Base-by-base conservation (phyloP, 2,329 filamentous ascomycete species). In the Cryphonectria carpinicola region DNA sequence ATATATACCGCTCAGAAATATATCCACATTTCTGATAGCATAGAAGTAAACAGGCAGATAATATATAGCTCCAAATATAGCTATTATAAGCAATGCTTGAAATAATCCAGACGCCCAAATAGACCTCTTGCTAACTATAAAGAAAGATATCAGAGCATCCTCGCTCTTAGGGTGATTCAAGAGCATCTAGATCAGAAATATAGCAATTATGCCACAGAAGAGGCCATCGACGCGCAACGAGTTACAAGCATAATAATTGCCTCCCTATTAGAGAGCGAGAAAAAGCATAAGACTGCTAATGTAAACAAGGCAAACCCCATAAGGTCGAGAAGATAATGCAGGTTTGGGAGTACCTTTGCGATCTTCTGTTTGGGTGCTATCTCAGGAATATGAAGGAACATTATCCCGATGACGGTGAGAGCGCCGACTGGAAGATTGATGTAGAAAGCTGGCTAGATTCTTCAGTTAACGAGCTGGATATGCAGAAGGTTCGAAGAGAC, bases 371-470 rank as follows among this genome's bases (percentile, higher is more conserved):
- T 61, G 4, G 49, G 66, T 63, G 8, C 5, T 3, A 22, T 79
- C 22, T 83, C 81, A 17, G 82, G 83, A 10, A 83, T 77, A 61
- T 75, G 74, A 25, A 81, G 71, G 10, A 82, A 3, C 37, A 39
- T 11, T 1, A 39, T 39, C 37, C 37, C 67, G 1, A 77, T n/a
- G 11, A 76, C 81, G 3, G 81, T 77, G 22, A 82, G 22, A 3
- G 73, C 80, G 4, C 83, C 83, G 37, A 84, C 61, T 0, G 84
- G 84, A 7, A 86, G 78, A 73, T 85, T 85, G 77, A 86, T 79
- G 72, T 82, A 85, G 74, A 84, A 85, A 66, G 80, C 80, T 80
- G 56, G 37, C 8, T 39, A 3, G 8, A 39, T 7, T 39, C 28
- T 11, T 39, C 37, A 39, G 37, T 39, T 3, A 39, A 39, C 13